Conservation (phyloP, 2,329 filamentous ascomycete species). For the Scedosporium boydii region DNA sequence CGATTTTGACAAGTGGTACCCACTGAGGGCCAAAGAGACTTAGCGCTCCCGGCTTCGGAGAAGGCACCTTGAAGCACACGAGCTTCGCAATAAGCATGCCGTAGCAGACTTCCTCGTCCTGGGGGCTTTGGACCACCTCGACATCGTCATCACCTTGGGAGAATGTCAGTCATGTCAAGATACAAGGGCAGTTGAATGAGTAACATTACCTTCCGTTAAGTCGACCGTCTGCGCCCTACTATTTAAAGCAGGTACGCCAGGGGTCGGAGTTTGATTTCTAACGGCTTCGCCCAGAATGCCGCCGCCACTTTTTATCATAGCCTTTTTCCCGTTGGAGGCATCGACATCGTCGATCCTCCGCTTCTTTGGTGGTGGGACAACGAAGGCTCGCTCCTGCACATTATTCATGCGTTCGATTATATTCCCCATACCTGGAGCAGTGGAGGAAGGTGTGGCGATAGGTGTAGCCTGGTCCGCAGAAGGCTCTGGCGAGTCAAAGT, state of each 20-base stretch:
- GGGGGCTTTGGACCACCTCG: conserved; percentile 45
- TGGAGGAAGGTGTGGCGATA: conserved; percentile 11
- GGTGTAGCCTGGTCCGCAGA: conserved; percentile 10
- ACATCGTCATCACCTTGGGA: conserved; percentile 46
- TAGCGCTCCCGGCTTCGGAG: conserved; percentile 53
- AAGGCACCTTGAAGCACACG: conserved; percentile 59
- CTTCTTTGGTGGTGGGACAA: conserved; percentile 52
- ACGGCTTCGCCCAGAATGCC: conserved; percentile 58
- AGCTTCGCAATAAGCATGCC: conserved; percentile 64
- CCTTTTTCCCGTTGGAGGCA: conserved; percentile 28
- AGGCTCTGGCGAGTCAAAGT: conserved; percentile 1
- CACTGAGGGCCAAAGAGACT: conserved; percentile 47
- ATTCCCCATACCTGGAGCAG: conserved; percentile 35
- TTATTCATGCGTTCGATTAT: conserved; percentile 72
- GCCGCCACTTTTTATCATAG: conserved; percentile 36
- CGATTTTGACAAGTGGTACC: conserved; percentile 68
- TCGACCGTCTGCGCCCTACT: conserved; percentile 39
- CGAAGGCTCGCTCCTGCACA: conserved; percentile 53
- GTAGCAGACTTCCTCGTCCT: conserved; percentile 67
- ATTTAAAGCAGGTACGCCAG: conserved; percentile 14
- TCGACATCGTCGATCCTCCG: conserved; percentile 41
- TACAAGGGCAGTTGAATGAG: conserved; percentile 28
- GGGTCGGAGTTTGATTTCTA: conserved; percentile 37
- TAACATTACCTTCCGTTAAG: conserved; percentile 39
- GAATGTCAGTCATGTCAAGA: conserved; percentile 7